phyloP scores from a whole-genome alignment of 331 rosid genomes.

The Cydonia oblonga region DNA sequence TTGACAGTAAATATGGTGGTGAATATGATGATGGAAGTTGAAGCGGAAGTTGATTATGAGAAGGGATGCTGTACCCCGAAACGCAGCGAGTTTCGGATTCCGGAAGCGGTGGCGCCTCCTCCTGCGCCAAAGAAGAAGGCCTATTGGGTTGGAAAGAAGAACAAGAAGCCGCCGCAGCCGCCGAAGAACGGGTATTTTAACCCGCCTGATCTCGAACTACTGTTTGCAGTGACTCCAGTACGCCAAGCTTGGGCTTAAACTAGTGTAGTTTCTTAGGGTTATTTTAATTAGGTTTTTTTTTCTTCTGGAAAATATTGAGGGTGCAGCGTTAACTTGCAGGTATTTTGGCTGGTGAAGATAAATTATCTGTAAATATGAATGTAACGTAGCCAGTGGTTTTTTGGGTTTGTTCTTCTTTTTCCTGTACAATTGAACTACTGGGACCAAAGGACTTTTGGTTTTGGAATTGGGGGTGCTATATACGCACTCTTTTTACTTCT shows the following conservation, averaged over 20 bases:
- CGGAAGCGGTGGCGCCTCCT: conserved; percentile 28
- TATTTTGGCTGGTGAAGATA: background rate
- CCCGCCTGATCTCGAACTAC: conserved; percentile 41
- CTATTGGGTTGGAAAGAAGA: conserved; percentile 3
- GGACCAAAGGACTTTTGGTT: background rate
- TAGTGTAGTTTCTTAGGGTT: background rate
- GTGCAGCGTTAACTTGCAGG: background rate
- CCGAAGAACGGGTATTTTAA: conserved; percentile 53
- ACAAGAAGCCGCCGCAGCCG: conserved; percentile 4
- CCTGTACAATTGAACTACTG: background rate
- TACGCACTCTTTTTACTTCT: too few relatives aligned
- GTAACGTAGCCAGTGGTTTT: background rate
- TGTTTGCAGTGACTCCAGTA: conserved; percentile 20
- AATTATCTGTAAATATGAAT: background rate
- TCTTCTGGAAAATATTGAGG: background rate
- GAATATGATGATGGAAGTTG: background rate
- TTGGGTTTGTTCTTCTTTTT: background rate
- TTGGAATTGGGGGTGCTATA: background rate
- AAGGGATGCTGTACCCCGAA: conserved; percentile 34
- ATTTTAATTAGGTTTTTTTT: background rate
- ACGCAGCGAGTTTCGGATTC: conserved; percentile 39
- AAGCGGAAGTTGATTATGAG: background rate
- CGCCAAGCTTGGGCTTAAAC: conserved; percentile 5
- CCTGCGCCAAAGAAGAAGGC: conserved; percentile 61
- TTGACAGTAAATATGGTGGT: background rate